Base-by-base conservation (phyloP, 2,329 filamentous ascomycete genomes). In the Fusarium tricinctum region DNA sequence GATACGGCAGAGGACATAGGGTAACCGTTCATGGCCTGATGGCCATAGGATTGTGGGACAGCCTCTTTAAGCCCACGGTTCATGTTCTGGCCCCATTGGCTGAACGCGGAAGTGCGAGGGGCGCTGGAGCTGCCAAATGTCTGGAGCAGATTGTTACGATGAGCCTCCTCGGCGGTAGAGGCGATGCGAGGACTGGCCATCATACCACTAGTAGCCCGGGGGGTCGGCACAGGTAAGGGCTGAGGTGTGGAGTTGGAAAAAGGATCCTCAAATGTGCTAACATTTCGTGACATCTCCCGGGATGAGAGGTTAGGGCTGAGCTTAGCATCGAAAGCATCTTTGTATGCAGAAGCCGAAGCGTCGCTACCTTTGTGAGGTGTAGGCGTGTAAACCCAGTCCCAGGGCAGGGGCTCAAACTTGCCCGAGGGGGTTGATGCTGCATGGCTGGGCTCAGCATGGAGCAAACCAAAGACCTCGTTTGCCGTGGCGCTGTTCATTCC, bases 401-500 rank as follows among this genome's bases (percentile, higher is more conserved):
- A 88, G 3, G 86, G 85, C 35, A 87, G 77, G 47, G 75, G 75
- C 23, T 76, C 75, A 59, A 79, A 79, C 47, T 75, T 78, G 30
- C 74, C 76, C 17, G 74, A 73, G 7, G 73, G 69, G 26, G 75
- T 68, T 8, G 76, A 74, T 8, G 65, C 63, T 3, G 70, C 73
- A 30, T 77, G 77, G 30, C 76, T 78, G 22, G 73, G 65, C 35
- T 78, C 72, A 9, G 79, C 73, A 15, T 74, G 76, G 42, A 81
- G 70, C 42, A 80, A 76, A 28, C 79, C 83, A 66, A 87, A 86
- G 3, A 85, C 68, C 19, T 85, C 84, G 47, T 85, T 82, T 26
- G 85, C 83, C 9, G 83, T 85, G 4, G 78, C 74, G 12, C 82
- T 84, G 70, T 85, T 81, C 85, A 88, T 86, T 17, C 84, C 86